A percentile compares a stretch with the other conserved stretches of the same genome.
phyloP scores from a whole-genome alignment of 306 rosid genomes.

The Parietaria judaica region DNA sequence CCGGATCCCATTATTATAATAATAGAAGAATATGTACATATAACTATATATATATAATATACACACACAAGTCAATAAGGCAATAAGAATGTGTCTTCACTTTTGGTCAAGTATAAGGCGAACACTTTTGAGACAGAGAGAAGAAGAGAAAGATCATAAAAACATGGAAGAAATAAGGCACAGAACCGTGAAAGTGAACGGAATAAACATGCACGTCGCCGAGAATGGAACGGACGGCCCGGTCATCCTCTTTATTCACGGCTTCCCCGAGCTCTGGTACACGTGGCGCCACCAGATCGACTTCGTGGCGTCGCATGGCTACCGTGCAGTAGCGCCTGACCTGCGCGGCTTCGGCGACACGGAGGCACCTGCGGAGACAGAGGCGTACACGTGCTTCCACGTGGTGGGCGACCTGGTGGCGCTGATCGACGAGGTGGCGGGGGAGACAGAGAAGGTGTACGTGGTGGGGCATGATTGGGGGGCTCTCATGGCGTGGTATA shows the following conservation, averaged over 20 bases:
- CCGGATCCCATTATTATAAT: no score
- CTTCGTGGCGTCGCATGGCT: conserved; percentile 55
- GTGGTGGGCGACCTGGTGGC: conserved; percentile 59
- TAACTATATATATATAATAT: no score
- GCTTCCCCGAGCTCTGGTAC: conserved; percentile 82
- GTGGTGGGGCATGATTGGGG: conserved; percentile 95
- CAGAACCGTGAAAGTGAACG: conserved; percentile 42
- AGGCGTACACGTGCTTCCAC: conserved; percentile 46
- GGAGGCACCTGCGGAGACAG: conserved; percentile 24
- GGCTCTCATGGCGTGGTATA: conserved; percentile 53
- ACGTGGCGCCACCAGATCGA: conserved; percentile 77
- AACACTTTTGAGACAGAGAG: not conserved
- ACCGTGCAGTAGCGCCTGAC: conserved; percentile 62
- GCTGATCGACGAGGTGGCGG: conserved; percentile 39
- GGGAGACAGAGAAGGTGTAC: conserved; percentile 47
- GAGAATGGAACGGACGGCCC: conserved; percentile 60
- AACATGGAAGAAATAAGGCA: conserved; percentile 46
- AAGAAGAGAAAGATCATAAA: not conserved
- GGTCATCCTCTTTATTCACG: conserved; percentile 65
- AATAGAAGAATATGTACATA: no score
- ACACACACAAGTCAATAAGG: no score
- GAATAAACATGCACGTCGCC: conserved; percentile 71
- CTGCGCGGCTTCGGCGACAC: conserved; percentile 79
- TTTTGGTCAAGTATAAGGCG: no score
- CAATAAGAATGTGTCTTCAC: no score